Percentiles rank a stretch among this genome's conserved stretches.
Evolutionary conservation across 2,329 filamentous ascomycete genomes (phyloP).

Genomic region (Epichloe coenophiala): DNA sequence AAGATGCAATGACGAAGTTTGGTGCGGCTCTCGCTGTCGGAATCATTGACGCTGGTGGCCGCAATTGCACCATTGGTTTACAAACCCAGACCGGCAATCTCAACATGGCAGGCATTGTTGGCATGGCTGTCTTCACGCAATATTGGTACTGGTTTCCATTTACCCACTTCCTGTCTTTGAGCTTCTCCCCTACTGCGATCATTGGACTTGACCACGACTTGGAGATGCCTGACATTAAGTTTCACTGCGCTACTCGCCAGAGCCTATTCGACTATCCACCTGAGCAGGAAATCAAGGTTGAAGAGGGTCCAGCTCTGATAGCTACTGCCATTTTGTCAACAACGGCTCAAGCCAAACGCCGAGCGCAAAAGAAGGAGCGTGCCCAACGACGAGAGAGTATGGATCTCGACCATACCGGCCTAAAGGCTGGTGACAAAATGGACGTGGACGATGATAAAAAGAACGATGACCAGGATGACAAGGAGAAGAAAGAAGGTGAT

Average conservation of each 20-base stretch:
- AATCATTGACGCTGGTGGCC: conserved; percentile 94
- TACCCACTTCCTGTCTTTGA: conserved; percentile 90
- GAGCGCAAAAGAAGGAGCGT: conserved; percentile 87
- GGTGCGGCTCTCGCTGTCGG: conserved; percentile 86
- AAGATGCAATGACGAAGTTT: conserved; percentile 99
- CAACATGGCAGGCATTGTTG: conserved; percentile 96
- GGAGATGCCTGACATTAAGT: conserved; percentile 87
- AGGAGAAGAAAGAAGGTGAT: conserved; percentile 49
- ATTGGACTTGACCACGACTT: conserved; percentile 90
- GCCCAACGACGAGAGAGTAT: conserved; percentile 85
- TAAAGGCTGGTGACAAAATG: conserved; percentile 66
- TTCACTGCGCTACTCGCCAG: conserved; percentile 85
- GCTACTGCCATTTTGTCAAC: conserved; percentile 94
- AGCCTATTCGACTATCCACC: conserved; percentile 97
- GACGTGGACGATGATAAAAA: conserved; percentile 60
- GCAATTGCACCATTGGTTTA: conserved; percentile 95
- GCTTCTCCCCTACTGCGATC: conserved; percentile 92
- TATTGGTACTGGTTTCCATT: conserved; percentile 99
- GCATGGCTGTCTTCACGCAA: conserved; percentile 95
- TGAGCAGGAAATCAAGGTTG: conserved; percentile 86
- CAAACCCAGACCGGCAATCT: conserved; percentile 97
- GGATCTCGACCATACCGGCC: conserved; percentile 72
- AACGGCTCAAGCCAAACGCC: conserved; percentile 89
- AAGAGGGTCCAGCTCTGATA: conserved; percentile 86
- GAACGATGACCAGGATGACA: conserved; percentile 35